A percentile compares a stretch with the other conserved stretches of the same genome.
These are phyloP conservation scores for Termitomyces sp. DNA, from an alignment of 768 basidiomycete species.

Conservation along the genomic window DNA sequence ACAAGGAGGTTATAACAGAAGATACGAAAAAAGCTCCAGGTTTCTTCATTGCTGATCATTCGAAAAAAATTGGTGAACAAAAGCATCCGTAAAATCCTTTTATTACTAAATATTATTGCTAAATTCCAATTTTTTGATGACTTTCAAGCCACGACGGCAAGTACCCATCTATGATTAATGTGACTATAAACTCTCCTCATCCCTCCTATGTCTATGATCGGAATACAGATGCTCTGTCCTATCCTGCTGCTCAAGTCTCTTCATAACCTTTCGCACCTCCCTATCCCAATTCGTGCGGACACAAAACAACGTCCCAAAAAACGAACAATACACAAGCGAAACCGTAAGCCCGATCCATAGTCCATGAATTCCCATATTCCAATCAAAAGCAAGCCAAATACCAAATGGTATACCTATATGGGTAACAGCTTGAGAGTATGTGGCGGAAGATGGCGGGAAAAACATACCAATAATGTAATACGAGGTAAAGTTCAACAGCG, in stretches of 20 bases:
- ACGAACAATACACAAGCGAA: slow-evolving; percentile 53
- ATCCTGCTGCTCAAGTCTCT: slow-evolving; percentile 46
- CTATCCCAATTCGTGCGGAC: slow-evolving; percentile 61
- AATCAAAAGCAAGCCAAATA: slow-evolving; percentile 66
- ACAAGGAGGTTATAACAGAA: too few relatives aligned
- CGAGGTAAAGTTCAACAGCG: slow-evolving; percentile 71
- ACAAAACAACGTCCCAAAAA: slow-evolving; percentile 47
- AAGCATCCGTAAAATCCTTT: too few relatives aligned
- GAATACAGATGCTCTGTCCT: slow-evolving; percentile 7
- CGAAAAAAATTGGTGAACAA: too few relatives aligned
- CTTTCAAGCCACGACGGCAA: too few relatives aligned
- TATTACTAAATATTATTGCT: too few relatives aligned
- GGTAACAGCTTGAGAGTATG: not conserved
- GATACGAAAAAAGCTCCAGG: too few relatives aligned
- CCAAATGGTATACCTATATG: slow-evolving; percentile 70
- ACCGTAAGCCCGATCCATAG: slow-evolving; percentile 82
- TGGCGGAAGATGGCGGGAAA: not conserved
- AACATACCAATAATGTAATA: slow-evolving; percentile 68
- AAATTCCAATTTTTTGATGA: too few relatives aligned
- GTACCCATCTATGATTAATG: too few relatives aligned
- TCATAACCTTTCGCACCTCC: slow-evolving; percentile 58
- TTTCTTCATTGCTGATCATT: too few relatives aligned
- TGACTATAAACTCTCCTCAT: not conserved
- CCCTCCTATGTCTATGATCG: not conserved
- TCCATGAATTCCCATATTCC: slow-evolving; percentile 54